These are phyloP conservation scores for Candolleomyces aberdarensis DNA, from an alignment of 768 basidiomycete species.

Conservation along the genomic window DNA sequence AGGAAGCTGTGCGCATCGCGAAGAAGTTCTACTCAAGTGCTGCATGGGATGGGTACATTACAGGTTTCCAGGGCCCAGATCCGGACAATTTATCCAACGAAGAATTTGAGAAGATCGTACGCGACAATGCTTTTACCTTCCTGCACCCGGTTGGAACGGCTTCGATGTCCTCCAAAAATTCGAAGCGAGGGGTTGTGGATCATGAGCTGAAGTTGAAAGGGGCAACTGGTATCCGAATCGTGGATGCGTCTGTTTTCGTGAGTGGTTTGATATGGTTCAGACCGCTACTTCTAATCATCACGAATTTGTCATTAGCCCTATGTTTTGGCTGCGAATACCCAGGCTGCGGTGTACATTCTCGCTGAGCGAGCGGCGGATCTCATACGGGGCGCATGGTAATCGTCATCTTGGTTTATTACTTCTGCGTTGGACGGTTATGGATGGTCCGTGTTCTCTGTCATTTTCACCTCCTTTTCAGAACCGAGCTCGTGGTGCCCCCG, in stretches of 20 bases:
- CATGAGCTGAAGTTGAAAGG: constrained; percentile 4
- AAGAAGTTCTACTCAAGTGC: constrained; percentile 18
- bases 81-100: constrained; percentile 3
- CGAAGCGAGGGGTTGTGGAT: constrained; percentile 5
- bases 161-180: not conserved
- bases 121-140: not conserved
- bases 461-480: too few species aligned
- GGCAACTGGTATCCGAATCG: not conserved
- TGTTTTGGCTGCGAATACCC: constrained; percentile 26
- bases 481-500: too few species aligned
- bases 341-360: constrained; percentile 28
- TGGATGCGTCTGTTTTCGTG: constrained; percentile 21
- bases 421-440: too few species aligned
- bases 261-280: constrained; percentile 6
- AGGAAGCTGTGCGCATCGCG: constrained; percentile 17
- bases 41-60: constrained; percentile 24
- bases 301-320: constrained; percentile 15
- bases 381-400: constrained; percentile 11
- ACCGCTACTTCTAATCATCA: not conserved
- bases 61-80: constrained; percentile 1
- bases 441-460: too few species aligned
- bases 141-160: constrained; percentile 4
- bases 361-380: constrained; percentile 31
- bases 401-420: too few species aligned
- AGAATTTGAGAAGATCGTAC: constrained; percentile 14